Conservation (phyloP, 2,329 filamentous ascomycete species). For the Canariomyces notabilis region DNA sequence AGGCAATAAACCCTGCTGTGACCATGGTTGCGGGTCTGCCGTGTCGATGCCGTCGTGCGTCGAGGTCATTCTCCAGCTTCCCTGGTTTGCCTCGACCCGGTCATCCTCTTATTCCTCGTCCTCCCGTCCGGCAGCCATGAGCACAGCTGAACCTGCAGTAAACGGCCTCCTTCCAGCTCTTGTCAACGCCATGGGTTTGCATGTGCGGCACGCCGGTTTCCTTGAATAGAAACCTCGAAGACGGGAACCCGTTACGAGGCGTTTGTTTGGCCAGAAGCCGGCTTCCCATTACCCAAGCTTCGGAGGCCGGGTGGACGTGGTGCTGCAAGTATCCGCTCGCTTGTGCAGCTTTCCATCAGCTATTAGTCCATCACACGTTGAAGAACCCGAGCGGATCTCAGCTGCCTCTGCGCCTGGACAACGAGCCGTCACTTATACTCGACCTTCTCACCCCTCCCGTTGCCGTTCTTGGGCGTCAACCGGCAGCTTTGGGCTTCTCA, state of each 20-base stretch:
- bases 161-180: background rate
- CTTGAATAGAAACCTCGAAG: conserved; percentile 4
- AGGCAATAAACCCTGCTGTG: background rate
- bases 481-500: background rate
- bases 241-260: background rate
- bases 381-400: background rate
- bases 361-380: conserved; percentile 10
- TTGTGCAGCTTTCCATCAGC: conserved; percentile 22
- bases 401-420: background rate
- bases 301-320: conserved; percentile 6
- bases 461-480: background rate
- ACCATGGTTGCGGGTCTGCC: background rate
- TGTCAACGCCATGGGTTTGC: background rate
- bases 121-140: background rate
- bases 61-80: conserved; percentile 11
- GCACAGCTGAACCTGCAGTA: background rate
- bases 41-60: conserved; percentile 2
- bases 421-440: conserved; percentile 2
- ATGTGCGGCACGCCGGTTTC: background rate
- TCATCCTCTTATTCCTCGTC: background rate
- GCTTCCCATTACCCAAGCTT: conserved; percentile 2
- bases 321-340: conserved; percentile 22
- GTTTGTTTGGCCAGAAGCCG: conserved; percentile 2
- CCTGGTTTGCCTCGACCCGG: conserved; percentile 14
- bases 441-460: background rate